Evolutionary conservation across 1,284 basidiomycete genomes (phyloP).

Genomic region (Rhizoctonia solani): DNA sequence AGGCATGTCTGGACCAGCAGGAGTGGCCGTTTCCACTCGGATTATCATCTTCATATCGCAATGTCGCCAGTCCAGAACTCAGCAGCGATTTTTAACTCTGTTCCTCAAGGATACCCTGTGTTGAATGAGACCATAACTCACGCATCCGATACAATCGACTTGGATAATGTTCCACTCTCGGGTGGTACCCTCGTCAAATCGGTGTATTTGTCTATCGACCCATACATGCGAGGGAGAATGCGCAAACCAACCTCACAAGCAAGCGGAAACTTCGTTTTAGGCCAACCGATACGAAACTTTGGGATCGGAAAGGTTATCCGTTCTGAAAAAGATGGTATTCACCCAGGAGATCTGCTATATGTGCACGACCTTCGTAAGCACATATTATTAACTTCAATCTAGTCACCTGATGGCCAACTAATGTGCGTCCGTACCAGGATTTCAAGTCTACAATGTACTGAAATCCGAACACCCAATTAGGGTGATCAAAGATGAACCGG

Average conservation of each 20-base stretch:
- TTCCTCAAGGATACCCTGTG: conserved; percentile 52
- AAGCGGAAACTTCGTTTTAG: not conserved
- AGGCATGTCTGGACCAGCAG: too few species aligned
- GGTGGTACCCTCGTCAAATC: conserved; percentile 51
- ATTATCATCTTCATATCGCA: not conserved
- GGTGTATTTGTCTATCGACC: conserved; percentile 49
- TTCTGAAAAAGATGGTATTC: conserved; percentile 19
- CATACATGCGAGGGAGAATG: conserved; percentile 50
- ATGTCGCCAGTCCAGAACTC: conserved; percentile 40
- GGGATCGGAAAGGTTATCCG: conserved; percentile 19
- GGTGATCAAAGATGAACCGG: conserved; percentile 32
- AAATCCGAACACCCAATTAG: not conserved
- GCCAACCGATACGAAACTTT: not conserved
- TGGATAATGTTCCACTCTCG: conserved; percentile 47
- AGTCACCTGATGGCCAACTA: not conserved
- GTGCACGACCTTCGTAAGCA: conserved; percentile 3
- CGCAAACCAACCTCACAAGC: conserved; percentile 14
- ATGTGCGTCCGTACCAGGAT: not conserved
- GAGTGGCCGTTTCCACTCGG: too few species aligned
- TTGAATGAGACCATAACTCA: conserved; percentile 54
- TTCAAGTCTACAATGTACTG: not conserved
- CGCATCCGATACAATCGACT: conserved; percentile 47
- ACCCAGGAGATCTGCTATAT: conserved; percentile 11
- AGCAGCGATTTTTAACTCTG: conserved; percentile 41
- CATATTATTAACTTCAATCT: not conserved